Percentiles rank a stretch among this genome's conserved stretches.
These are phyloP conservation scores for Beauveria brongniartii DNA, from an alignment of 2,329 filamentous ascomycete genomes.

Conservation along the genomic window DNA sequence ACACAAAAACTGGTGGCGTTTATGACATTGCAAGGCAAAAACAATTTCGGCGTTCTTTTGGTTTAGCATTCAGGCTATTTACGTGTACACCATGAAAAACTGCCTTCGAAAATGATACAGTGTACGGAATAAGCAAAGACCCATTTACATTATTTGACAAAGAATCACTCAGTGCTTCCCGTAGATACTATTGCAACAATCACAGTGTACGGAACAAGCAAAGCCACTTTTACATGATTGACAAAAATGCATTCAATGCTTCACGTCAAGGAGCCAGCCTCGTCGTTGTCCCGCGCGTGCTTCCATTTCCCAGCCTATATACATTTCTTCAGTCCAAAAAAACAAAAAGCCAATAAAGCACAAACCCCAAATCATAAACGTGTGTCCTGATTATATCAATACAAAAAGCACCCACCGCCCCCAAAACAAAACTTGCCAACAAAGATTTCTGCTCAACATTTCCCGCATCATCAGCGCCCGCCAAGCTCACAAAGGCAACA, in stretches of 20 bases:
- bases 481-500: background rate
- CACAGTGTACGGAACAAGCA: background rate
- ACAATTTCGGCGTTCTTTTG: background rate
- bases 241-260: background rate
- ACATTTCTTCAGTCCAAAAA: background rate
- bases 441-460: background rate
- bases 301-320: background rate
- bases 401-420: too few relatives aligned
- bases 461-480: background rate
- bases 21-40: background rate
- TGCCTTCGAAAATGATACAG: too few relatives aligned
- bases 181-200: background rate
- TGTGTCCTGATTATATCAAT: background rate
- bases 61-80: background rate
- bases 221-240: background rate
- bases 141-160: too few relatives aligned
- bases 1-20: slow-evolving; percentile 21
- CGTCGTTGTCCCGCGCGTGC: too few relatives aligned
- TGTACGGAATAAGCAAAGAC: too few relatives aligned
- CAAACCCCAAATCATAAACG: background rate
- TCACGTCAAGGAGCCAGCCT: slow-evolving; percentile 3
- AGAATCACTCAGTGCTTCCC: too few relatives aligned
- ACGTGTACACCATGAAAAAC: background rate
- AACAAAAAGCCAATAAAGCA: background rate
- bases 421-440: background rate